phyloP scores from a whole-genome alignment of 805 yeast species.

The Metschnikowia lachancei region DNA sequence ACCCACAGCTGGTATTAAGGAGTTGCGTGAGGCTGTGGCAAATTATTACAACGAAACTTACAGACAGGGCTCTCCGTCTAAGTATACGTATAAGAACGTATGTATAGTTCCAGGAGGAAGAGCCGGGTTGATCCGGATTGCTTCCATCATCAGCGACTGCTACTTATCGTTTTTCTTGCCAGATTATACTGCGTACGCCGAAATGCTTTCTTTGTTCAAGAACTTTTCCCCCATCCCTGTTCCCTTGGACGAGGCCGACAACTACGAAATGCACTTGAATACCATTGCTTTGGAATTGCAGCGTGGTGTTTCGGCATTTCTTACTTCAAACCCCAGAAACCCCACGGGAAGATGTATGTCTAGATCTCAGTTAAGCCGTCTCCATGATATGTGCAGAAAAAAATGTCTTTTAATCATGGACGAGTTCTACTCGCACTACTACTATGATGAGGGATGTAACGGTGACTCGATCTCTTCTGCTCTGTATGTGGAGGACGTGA shows the following conservation, averaged over 20 bases:
- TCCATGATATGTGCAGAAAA: conserved; percentile 53
- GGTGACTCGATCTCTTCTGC: conserved; percentile 54
- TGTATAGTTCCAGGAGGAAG: conserved; percentile 66
- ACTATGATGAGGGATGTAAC: conserved; percentile 51
- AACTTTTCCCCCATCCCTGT: conserved; percentile 64
- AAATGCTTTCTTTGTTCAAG: conserved; percentile 60
- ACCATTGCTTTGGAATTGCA: conserved; percentile 50
- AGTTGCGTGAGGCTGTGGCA: conserved; percentile 57
- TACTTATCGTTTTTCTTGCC: conserved; percentile 59
- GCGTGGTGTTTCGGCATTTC: conserved; percentile 56
- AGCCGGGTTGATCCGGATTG: conserved; percentile 60
- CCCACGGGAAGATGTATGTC: conserved; percentile 59
- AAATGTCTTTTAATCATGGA: conserved; percentile 60
- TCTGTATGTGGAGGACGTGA: conserved; percentile 51
- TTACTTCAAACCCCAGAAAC: conserved; percentile 61
- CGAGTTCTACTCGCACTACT: conserved; percentile 59
- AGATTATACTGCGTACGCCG: conserved; percentile 64
- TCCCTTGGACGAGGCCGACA: conserved; percentile 55
- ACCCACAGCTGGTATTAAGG: conserved; percentile 57
- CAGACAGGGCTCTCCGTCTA: conserved; percentile 46
- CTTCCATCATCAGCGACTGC: conserved; percentile 57
- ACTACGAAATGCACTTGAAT: conserved; percentile 53
- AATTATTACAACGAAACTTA: conserved; percentile 53
- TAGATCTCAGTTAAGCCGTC: conserved; percentile 43
- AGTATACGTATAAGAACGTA: conserved; percentile 58